Conservation (phyloP, 257 asterid genomes). For the Thymus quinquecostatus region DNA sequence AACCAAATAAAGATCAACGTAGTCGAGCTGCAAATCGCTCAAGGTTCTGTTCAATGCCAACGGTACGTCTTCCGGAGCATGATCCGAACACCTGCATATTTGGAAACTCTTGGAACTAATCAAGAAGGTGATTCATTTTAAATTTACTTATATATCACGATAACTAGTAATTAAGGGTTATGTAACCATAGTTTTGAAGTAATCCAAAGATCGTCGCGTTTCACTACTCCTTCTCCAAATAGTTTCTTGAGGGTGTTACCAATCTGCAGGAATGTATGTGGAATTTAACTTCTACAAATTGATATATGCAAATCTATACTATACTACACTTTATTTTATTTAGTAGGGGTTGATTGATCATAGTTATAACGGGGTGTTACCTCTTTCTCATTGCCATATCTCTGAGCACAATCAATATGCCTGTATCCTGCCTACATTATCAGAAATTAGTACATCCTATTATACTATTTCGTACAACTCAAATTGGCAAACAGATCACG, state of each 20-base stretch:
- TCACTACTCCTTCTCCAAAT: conserved; percentile 54
- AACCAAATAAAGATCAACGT: conserved; percentile 46
- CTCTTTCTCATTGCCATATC: conserved; percentile 63
- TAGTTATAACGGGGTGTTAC: conserved; percentile 10
- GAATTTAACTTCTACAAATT: neutral
- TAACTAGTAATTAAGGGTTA: neutral
- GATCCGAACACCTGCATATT: conserved; percentile 38
- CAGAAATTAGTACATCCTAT: conserved; percentile 1
- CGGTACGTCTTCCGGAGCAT: conserved; percentile 46
- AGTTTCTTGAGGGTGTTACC: conserved; percentile 55
- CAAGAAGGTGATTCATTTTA: neutral
- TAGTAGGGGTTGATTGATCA: neutral
- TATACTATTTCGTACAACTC: neutral
- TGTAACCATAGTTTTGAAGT: conserved; percentile 62
- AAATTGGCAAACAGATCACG: too few species aligned
- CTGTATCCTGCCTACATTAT: conserved; percentile 61
- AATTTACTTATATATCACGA: neutral
- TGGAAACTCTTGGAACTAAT: neutral
- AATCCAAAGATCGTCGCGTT: conserved; percentile 61
- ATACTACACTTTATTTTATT: too few species aligned
- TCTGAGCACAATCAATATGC: conserved; percentile 64
- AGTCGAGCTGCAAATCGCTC: conserved; percentile 42
- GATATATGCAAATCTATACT: too few species aligned
- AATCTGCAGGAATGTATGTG: conserved; percentile 37
- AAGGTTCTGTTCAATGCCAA: conserved; percentile 40